Conservation (phyloP, 2,329 filamentous ascomycete species). For the Beauveria bassiana region DNA sequence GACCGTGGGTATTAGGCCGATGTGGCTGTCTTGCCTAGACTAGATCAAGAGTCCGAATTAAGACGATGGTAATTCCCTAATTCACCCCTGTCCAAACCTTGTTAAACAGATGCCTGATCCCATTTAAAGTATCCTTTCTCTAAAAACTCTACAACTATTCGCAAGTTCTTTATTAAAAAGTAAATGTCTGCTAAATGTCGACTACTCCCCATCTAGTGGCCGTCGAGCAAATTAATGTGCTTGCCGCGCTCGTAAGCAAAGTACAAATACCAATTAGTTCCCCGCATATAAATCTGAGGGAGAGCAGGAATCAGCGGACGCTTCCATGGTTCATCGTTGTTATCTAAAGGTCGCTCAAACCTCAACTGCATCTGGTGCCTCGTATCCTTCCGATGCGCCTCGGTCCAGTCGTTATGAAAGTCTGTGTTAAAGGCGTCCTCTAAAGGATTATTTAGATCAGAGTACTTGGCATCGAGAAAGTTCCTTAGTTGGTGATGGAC, state of each 20-base stretch:
- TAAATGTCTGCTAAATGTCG: not conserved
- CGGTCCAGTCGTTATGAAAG: not conserved
- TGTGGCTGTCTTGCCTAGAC: too few species aligned
- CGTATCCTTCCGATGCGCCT: not conserved
- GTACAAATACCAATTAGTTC: not conserved
- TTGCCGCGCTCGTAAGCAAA: not conserved
- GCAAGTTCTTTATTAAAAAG: not conserved
- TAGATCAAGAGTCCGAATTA: too few species aligned
- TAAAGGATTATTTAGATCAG: not conserved
- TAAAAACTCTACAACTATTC: not conserved
- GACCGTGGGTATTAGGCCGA: too few species aligned
- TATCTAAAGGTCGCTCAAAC: not conserved
- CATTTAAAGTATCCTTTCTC: not conserved
- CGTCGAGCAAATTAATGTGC: not conserved
- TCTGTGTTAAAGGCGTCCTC: not conserved
- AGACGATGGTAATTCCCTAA: too few species aligned
- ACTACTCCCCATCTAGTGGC: not conserved
- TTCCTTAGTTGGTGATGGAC: not conserved
- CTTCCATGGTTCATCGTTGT: not conserved
- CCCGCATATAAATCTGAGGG: not conserved
- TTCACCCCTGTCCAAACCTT: not conserved
- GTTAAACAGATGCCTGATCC: not conserved
- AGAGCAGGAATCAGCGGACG: not conserved
- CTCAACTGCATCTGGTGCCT: not conserved
- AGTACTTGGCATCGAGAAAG: not conserved